Evolutionary conservation across 78 protist genomes (phyloP), one percentile per base, ranked within the genome.

Genomic region (Dictyostelium capitatum): DNA sequence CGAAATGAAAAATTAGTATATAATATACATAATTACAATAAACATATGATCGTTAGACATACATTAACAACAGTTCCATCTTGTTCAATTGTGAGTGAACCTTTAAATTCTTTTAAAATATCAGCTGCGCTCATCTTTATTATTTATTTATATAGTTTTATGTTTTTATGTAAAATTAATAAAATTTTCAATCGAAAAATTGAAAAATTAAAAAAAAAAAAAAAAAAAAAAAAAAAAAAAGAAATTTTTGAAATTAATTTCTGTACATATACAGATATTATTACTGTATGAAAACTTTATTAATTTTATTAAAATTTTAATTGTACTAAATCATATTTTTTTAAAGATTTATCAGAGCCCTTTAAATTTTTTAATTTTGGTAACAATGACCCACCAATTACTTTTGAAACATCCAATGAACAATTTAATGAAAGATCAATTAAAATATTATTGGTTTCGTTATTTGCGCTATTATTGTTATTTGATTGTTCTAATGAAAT

Each of bases 21-120:
- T 19, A 41, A 3, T 7, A 43, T n/a, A 23, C 7, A n/a, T 9
- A 0, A n/a, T 5, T 2, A 46, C 7, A 15, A 46, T 8, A n/a
- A 7, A 46, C 6, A 65, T 30, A 30, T 46, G 9, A 20, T 9
- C 48, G 37, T 67, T 17, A 32, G 11, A 17, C 70, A 57, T 73
- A 85, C 92, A 85, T 56, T 65, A 56, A 65, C 47, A 62, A 85
- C 46, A 19, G 77, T 25, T 30, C 79, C 92, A n/a, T 85, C 92
- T 25, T 20, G 53, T 23, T 85, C 92, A 11, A 85, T 32, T 19
- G 83, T 85, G 67, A 85, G 56, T 74, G 92, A 85, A 57, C 83
- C 83, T 62, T 85, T 85, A 30, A 85, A 85, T 30, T 85, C 83
- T 6, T 75, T 85, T 37, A 85, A 47, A 59, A 75, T 75, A 74